Percentiles rank a stretch among this genome's conserved stretches.
phyloP scores from a whole-genome alignment of 768 basidiomycete species.

The Kwoniella sp. region DNA sequence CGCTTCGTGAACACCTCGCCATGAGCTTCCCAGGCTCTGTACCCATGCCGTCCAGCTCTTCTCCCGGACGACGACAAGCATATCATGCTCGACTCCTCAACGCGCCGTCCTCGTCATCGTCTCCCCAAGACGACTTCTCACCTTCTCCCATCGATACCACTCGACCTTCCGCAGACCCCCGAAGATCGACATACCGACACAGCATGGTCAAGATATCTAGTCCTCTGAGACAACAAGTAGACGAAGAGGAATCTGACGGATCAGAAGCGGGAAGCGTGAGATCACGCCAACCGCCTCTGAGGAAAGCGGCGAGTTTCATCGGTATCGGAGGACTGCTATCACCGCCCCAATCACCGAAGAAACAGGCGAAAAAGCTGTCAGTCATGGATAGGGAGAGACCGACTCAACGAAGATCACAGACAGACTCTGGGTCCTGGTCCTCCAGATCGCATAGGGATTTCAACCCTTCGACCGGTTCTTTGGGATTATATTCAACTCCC shows the following conservation, averaged over 20 bases:
- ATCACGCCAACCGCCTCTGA: slow-evolving; percentile 11
- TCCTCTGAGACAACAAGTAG: slow-evolving; percentile 50
- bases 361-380: slow-evolving; percentile 11
- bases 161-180: slow-evolving; percentile 9
- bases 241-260: slow-evolving; percentile 33
- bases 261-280: neutral
- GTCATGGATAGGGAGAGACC: slow-evolving; percentile 38
- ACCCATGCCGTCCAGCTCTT: slow-evolving; percentile 29
- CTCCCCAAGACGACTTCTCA: slow-evolving; percentile 17
- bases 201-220: slow-evolving; percentile 46
- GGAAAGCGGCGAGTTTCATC: slow-evolving; percentile 28
- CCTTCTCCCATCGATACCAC: slow-evolving; percentile 27
- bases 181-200: slow-evolving; percentile 28
- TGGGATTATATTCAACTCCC: slow-evolving; percentile 30
- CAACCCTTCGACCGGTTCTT: neutral
- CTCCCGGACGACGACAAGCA: slow-evolving; percentile 26
- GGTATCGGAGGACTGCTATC: slow-evolving; percentile 39
- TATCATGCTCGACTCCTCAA: slow-evolving; percentile 35
- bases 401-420: slow-evolving; percentile 2
- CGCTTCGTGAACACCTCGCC: slow-evolving; percentile 50
- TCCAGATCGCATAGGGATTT: slow-evolving; percentile 23
- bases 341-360: slow-evolving; percentile 36
- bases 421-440: slow-evolving; percentile 25
- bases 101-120: slow-evolving; percentile 7
- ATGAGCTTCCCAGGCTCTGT: slow-evolving; percentile 48